Conservation (phyloP, 306 rosid species). For the Quercus alba region DNA sequence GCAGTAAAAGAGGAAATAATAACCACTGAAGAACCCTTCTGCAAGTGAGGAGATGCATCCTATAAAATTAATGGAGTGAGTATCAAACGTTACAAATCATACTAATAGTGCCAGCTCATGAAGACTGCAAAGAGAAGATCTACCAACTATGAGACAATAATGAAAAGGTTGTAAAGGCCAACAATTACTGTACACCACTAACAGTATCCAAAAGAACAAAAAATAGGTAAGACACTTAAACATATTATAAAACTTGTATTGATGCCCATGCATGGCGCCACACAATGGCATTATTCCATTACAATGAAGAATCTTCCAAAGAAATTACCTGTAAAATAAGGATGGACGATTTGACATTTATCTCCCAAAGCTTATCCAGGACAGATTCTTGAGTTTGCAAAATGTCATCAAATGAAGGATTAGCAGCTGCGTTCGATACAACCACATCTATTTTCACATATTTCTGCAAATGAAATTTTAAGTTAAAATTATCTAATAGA, state of each 20-base stretch:
- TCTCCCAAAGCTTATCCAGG: constrained; percentile 94
- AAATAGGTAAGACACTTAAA: neutral
- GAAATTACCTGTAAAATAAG: constrained; percentile 76
- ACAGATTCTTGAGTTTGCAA: constrained; percentile 61
- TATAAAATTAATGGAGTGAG: constrained; percentile 26
- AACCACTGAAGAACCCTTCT: constrained; percentile 77
- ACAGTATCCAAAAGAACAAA: neutral
- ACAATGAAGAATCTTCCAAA: neutral
- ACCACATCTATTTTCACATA: constrained; percentile 85
- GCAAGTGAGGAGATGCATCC: constrained; percentile 79
- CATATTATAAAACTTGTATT: neutral
- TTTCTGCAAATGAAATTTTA: constrained; percentile 40
- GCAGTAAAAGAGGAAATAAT: constrained; percentile 80
- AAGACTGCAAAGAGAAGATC: neutral
- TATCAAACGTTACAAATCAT: neutral
- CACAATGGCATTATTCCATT: neutral
- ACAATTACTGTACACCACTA: neutral
- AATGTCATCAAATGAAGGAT: constrained; percentile 71
- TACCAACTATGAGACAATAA: neutral
- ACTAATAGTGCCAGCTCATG: neutral
- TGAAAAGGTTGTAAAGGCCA: neutral
- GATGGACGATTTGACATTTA: constrained; percentile 91
- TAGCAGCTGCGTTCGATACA: constrained; percentile 94
- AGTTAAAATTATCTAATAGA: too few relatives aligned
- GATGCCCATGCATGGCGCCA: neutral